phyloP scores from a whole-genome alignment of 352 stramenopile genomes.

The Pythium oligandrum region DNA sequence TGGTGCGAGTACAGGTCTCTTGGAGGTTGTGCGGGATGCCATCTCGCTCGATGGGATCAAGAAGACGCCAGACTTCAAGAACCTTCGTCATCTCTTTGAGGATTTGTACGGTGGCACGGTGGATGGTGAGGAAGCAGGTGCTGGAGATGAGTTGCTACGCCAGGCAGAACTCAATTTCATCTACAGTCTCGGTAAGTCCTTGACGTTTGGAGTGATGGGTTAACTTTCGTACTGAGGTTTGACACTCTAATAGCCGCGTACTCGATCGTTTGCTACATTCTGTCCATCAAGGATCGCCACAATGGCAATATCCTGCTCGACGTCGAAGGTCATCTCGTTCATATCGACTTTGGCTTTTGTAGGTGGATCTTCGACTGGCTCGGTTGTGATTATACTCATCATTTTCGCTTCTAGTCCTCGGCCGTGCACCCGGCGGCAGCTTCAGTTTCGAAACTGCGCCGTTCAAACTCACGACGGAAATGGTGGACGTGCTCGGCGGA shows the following conservation, averaged over 20 bases:
- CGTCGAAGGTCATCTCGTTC: constrained; percentile 93
- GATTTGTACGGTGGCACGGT: constrained; percentile 79
- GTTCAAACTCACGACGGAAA: constrained; percentile 96
- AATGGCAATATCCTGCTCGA: constrained; percentile 99
- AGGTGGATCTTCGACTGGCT: constrained; percentile 15
- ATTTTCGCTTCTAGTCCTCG: constrained; percentile 41
- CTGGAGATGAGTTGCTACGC: constrained; percentile 30
- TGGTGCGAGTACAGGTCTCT: constrained; percentile 90
- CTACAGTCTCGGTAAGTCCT: constrained; percentile 70
- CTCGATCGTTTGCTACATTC: constrained; percentile 96
- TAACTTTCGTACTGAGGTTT: constrained; percentile 28
- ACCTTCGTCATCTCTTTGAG: constrained; percentile 92
- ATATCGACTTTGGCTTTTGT: constrained; percentile 99
- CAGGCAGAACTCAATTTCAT: constrained; percentile 79
- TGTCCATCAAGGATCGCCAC: constrained; percentile 98
- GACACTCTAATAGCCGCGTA: constrained; percentile 89
- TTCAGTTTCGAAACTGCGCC: constrained; percentile 95
- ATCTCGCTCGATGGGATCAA: constrained; percentile 97
- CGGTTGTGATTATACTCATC: constrained; percentile 1
- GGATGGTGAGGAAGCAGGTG: constrained; percentile 21
- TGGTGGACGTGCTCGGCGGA: constrained; percentile 93
- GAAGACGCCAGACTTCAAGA: constrained; percentile 82
- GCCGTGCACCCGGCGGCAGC: constrained; percentile 83
- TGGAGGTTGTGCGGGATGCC: constrained; percentile 95
- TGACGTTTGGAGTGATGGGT: too few relatives aligned